Conservation (phyloP, 1,139 yeast species). For the Nadsonia commutata region DNA sequence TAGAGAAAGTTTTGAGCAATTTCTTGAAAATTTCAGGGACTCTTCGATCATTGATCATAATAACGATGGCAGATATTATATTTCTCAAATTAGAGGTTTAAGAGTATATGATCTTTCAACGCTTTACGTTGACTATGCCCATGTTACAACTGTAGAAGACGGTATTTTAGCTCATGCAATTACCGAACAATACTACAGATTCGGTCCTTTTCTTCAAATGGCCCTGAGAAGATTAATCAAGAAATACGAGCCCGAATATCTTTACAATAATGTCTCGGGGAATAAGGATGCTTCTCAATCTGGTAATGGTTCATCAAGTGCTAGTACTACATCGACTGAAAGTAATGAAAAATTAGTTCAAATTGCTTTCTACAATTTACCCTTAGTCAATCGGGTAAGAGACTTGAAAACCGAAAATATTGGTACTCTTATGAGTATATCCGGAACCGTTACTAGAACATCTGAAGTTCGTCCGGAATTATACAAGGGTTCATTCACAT, state of each 20-base stretch:
- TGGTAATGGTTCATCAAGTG: neutral
- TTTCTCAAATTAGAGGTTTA: constrained; percentile 75
- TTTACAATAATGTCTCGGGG: constrained; percentile 25
- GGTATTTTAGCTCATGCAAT: constrained; percentile 87
- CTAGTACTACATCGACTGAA: constrained; percentile 21
- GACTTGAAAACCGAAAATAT: constrained; percentile 82
- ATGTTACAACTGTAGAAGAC: constrained; percentile 58
- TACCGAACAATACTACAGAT: constrained; percentile 81
- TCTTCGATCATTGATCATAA: constrained; percentile 18
- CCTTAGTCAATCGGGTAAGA: constrained; percentile 71
- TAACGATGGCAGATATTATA: constrained; percentile 42
- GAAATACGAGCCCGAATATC: constrained; percentile 59
- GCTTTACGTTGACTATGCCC: constrained; percentile 73
- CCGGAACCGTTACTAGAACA: constrained; percentile 94
- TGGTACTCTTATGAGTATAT: constrained; percentile 70
- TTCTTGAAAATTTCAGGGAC: constrained; percentile 52
- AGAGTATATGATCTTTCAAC: constrained; percentile 63
- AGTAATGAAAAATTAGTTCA: constrained; percentile 68
- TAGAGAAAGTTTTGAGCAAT: constrained; percentile 76
- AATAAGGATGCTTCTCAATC: constrained; percentile 12
- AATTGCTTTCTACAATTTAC: constrained; percentile 78
- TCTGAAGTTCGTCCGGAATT: constrained; percentile 96
- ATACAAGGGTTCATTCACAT: constrained; percentile 72
- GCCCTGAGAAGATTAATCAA: constrained; percentile 65
- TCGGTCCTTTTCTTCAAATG: constrained; percentile 65